phyloP scores from a whole-genome alignment of 495 filamentous ascomycete genomes.

The Corynascus novoguineensis region DNA sequence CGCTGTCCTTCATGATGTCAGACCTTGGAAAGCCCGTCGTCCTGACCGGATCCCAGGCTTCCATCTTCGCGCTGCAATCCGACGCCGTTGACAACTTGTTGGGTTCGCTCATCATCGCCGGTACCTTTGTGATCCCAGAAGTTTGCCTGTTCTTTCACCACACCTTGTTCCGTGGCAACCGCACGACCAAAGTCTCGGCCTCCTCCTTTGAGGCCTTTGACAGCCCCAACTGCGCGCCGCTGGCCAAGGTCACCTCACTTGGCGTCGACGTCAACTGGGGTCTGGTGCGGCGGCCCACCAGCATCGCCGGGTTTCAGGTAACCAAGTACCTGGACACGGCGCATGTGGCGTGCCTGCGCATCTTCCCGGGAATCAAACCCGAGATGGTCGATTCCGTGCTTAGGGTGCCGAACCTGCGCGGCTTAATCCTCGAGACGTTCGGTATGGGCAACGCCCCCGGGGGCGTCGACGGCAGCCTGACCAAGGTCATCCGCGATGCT shows the following conservation, averaged over 20 bases:
- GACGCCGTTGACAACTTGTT: slow-evolving; percentile 97
- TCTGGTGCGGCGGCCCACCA: slow-evolving; percentile 67
- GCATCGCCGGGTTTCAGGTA: slow-evolving; percentile 68
- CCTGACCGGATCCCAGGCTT: slow-evolving; percentile 84
- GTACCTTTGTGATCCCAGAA: slow-evolving; percentile 94
- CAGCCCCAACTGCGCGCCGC: slow-evolving; percentile 73
- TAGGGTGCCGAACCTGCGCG: slow-evolving; percentile 67
- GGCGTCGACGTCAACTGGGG: slow-evolving; percentile 82
- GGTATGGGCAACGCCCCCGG: slow-evolving; percentile 90
- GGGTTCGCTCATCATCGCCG: slow-evolving; percentile 85
- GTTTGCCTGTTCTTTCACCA: slow-evolving; percentile 96
- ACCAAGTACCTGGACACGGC: slow-evolving; percentile 75
- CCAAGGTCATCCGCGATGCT: slow-evolving; percentile 69
- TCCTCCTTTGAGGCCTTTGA: slow-evolving; percentile 82
- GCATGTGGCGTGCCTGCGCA: slow-evolving; percentile 86
- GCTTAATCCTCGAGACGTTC: slow-evolving; percentile 89
- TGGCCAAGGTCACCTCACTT: slow-evolving; percentile 74
- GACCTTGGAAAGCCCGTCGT: slow-evolving; percentile 90
- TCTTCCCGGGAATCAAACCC: slow-evolving; percentile 93
- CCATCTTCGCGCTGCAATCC: slow-evolving; percentile 87
- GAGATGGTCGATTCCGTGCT: slow-evolving; percentile 92
- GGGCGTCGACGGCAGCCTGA: slow-evolving; percentile 76
- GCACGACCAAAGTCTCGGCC: slow-evolving; percentile 83
- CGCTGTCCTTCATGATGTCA: slow-evolving; percentile 89
- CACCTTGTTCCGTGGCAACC: slow-evolving; percentile 85